Evolutionary conservation across 164 flowering plant species (phyloP).

Genomic region (Piper betle): DNA sequence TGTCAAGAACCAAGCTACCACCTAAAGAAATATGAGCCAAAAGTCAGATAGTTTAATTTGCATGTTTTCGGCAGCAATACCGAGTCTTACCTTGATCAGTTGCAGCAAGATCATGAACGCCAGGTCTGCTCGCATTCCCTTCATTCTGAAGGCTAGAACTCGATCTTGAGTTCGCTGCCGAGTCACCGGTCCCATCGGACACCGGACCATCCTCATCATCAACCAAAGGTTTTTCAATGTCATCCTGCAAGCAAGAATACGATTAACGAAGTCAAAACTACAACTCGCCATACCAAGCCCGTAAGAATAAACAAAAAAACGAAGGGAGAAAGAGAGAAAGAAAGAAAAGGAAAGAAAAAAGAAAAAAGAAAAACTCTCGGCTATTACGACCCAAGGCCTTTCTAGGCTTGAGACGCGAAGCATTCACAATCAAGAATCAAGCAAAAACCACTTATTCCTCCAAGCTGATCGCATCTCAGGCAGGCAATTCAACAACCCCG

Average conservation of each 20-base stretch:
- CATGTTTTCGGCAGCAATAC: too few relatives aligned
- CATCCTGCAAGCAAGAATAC: conserved; percentile 17
- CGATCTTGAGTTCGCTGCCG: conserved; percentile 26
- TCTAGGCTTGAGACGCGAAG: too few relatives aligned
- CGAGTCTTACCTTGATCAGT: too few relatives aligned
- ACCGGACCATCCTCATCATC: conserved; percentile 27
- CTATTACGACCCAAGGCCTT: too few relatives aligned
- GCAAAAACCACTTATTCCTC: too few relatives aligned
- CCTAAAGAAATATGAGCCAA: conserved; percentile 24
- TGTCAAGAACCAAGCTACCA: conserved; percentile 46
- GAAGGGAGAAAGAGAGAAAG: too few relatives aligned
- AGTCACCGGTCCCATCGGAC: conserved; percentile 25
- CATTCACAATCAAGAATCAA: too few relatives aligned
- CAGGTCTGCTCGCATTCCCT: conserved; percentile 27
- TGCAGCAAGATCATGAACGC: conserved; percentile 31
- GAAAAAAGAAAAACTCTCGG: too few relatives aligned
- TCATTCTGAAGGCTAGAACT: conserved; percentile 38
- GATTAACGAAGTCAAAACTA: not conserved
- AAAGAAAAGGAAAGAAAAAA: too few relatives aligned
- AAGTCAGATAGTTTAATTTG: not conserved
- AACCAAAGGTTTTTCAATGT: conserved; percentile 78
- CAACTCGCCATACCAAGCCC: too few relatives aligned
- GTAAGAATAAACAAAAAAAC: too few relatives aligned
- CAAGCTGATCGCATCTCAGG: too few relatives aligned
- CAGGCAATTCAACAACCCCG: not conserved